Base-by-base conservation (phyloP, 176 grass and related monocot species). In the Aegilops tauschii region DNA sequence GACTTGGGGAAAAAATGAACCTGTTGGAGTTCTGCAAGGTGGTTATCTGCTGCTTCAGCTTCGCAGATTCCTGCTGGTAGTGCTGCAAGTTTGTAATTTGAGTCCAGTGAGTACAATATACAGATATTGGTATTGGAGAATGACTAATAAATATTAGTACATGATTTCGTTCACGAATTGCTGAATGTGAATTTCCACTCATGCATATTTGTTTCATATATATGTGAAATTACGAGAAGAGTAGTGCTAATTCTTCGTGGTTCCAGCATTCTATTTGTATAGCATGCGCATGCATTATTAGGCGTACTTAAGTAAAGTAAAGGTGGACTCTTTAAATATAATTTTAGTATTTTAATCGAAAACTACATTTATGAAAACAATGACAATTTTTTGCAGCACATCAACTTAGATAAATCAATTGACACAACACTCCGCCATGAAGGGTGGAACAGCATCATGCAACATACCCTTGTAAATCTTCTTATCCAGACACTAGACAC, bases 51-150 rank as follows among this genome's bases (percentile, higher is more conserved):
- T 89, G 86, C 20, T 77, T 91, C 82, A 98, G 82, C 79, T 94
- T 98, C 9, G 88, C 84, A 20, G 92, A 90, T 68, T 98, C 96
- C 77, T 98, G 92, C 85, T 92, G 85, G 88, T 94, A 95, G 79
- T 94, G 84, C 96, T 98, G 87, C 83, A 90, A 76, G 14, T 80
- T 84, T 76, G 12, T 62, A 66, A 50, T 62, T 59, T 25, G 18
- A 44, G 18, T n/a, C 13, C 11, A 45, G 36, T 87, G 13, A 79
- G 13, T 44, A 80, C 64, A 12, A 83, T 23, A 59, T 69, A n/a
- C 31, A 78, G 21, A 7, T 18, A 13, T 18, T 32, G 11, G 5
- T 63, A 12, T 71, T 80, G 8, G 9, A 32, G 39, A 9, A 13
- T 65, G n/a, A 76, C 12, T 42, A 83, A 30, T 3, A 73, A 73